Base-by-base conservation (phyloP, 2,329 filamentous ascomycete species). In the Ophiostoma triangulosporum region DNA sequence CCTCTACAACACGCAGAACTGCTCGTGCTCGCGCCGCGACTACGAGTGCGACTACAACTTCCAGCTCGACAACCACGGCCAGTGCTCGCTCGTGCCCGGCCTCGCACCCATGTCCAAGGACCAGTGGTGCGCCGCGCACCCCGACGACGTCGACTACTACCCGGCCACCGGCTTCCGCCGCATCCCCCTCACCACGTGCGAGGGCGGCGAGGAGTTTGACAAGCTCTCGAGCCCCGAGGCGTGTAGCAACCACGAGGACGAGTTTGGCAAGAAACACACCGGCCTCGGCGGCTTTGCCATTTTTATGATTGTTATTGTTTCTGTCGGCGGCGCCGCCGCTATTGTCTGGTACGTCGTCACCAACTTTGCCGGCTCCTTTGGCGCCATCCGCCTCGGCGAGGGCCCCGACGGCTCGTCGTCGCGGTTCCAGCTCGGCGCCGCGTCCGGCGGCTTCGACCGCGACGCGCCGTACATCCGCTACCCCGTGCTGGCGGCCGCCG, bases 31-130 rank as follows among this genome's bases (percentile, higher is more conserved):
- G 8, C 77, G 88, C 51, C 77, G 80, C 55, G 93, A 98, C 69
- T 98, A 84, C 65, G 93, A 98, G 75, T 98, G 93, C 69, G 91
- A 94, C 65, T 98, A 88, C 75, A 98, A 98, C 68, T 98, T 80
- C 67, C 83, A 97, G 65, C 80, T 86, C 48, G 80, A 86, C 66
- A 76, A 71, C 27, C 86, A 90, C 63, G 84, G 85, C 48, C 58
- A 84, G 57, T 98, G 93, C 69, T 68, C 68, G 5, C 78, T 94
- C 12, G 88, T 97, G 1, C 67, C 76, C 0, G 91, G 91, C 14
- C 78, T 89, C 38, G 59, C 76, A 9, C 83, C 86, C 12, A 62
- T 75, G 12, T 69, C 74, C 29, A 72, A 71, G 8, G 63, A 69
- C 54, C 68, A 75, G 55, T 75, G 70, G 68, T 81, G 78, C 65